Conservation (phyloP, 1,139 yeast species). For the Kodamaea sp. region DNA sequence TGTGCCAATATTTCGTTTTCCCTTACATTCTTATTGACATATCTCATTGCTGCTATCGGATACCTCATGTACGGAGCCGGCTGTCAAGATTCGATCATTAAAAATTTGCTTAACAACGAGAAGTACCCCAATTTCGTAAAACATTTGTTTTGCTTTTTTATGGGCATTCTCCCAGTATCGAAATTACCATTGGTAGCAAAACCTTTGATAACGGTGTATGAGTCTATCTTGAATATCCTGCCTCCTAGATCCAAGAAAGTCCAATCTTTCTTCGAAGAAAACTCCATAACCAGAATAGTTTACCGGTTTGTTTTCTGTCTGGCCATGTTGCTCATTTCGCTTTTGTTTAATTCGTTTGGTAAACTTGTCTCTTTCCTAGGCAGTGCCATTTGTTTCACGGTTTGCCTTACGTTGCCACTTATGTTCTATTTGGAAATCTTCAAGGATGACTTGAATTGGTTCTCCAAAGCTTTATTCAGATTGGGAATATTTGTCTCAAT, state of each 20-base stretch:
- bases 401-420: constrained; percentile 78
- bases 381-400: constrained; percentile 74
- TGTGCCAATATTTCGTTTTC: constrained; percentile 36
- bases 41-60: constrained; percentile 36
- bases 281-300: constrained; percentile 7
- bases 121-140: constrained; percentile 36
- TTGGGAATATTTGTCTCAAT: constrained; percentile 48
- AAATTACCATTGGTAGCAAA: constrained; percentile 42
- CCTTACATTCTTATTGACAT: constrained; percentile 36
- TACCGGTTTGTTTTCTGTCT: constrained; percentile 25
- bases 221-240: constrained; percentile 16
- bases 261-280: constrained; percentile 5
- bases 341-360: constrained; percentile 75
- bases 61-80: constrained; percentile 42
- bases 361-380: constrained; percentile 83
- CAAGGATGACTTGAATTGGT: constrained; percentile 40
- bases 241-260: neutral
- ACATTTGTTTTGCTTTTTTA: constrained; percentile 31
- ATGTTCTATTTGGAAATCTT: constrained; percentile 67
- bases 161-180: constrained; percentile 44
- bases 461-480: constrained; percentile 42
- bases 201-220: constrained; percentile 46
- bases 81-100: constrained; percentile 41
- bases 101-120: constrained; percentile 37
- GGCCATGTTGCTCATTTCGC: constrained; percentile 49